These are phyloP conservation scores for Didymella keratinophila DNA, from an alignment of 2,329 filamentous ascomycete species.

Conservation along the genomic window DNA sequence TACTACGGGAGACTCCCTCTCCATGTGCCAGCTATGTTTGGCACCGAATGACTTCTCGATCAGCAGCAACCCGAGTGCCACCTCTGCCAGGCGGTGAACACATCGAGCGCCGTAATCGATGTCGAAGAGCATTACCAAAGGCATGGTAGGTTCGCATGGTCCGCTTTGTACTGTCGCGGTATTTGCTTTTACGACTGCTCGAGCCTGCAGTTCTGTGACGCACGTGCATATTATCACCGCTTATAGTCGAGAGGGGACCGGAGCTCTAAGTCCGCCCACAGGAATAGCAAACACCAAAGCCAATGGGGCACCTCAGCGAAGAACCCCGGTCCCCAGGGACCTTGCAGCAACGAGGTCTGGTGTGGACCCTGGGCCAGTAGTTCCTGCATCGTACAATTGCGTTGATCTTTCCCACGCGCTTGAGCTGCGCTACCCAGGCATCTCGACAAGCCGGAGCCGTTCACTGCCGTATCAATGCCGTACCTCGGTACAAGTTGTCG, in stretches of 20 bases:
- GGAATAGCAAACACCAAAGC: neutral
- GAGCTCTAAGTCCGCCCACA: neutral
- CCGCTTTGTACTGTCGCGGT: neutral
- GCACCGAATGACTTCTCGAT: neutral
- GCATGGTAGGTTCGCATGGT: constrained; percentile 1
- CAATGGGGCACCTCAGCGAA: neutral
- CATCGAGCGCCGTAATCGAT: neutral
- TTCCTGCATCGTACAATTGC: constrained; percentile 3
- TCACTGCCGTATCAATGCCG: neutral
- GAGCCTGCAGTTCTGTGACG: constrained; percentile 5
- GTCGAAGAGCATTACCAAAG: neutral
- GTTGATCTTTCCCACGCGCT: neutral
- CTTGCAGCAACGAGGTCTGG: neutral
- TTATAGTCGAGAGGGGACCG: neutral
- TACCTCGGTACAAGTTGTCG: neutral
- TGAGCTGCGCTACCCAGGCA: neutral
- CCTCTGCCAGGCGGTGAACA: neutral
- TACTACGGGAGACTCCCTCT: neutral
- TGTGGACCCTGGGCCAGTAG: constrained; percentile 2
- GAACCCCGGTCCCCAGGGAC: neutral
- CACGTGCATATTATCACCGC: constrained; percentile 4
- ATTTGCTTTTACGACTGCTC: constrained; percentile 9
- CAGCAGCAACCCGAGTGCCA: neutral
- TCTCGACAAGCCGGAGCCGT: neutral
- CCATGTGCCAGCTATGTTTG: neutral